Conservation (phyloP, 495 filamentous ascomycete genomes). For the Talaromyces ruber region DNA sequence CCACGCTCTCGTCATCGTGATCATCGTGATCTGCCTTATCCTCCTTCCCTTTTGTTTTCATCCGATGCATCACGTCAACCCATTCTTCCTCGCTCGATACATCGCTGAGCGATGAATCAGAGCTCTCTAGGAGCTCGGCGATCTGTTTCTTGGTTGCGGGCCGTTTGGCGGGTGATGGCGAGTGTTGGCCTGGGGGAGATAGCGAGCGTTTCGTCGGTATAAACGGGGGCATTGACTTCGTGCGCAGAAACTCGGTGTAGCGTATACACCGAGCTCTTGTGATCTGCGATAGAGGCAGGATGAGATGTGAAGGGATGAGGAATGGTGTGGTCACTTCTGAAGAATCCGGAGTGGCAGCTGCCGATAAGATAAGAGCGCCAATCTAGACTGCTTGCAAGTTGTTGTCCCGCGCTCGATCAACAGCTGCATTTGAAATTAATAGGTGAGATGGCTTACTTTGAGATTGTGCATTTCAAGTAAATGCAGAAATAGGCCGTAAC, state of each 20-base stretch:
- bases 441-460: too few species aligned
- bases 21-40: conserved; percentile 34
- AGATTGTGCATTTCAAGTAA: too few species aligned
- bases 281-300: neutral
- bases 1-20: conserved; percentile 62
- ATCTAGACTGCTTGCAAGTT: neutral
- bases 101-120: conserved; percentile 59
- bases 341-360: neutral
- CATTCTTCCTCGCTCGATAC: conserved; percentile 21
- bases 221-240: conserved; percentile 40
- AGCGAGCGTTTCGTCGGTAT: conserved; percentile 36
- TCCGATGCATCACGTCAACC: conserved; percentile 4
- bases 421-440: neutral
- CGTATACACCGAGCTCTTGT: neutral
- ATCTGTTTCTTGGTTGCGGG: conserved; percentile 35
- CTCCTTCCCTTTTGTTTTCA: conserved; percentile 11
- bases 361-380: conserved; percentile 2
- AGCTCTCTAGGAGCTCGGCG: conserved; percentile 40
- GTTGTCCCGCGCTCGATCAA: too few species aligned
- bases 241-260: neutral
- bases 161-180: conserved; percentile 67
- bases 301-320: neutral
- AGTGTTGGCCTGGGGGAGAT: conserved; percentile 38
- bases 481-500: too few species aligned
- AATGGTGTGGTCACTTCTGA: neutral